Evolutionary conservation across 2,329 filamentous ascomycete genomes (phyloP), one percentile per base, ranked within the genome.

Genomic region (Daldinia sp.): DNA sequence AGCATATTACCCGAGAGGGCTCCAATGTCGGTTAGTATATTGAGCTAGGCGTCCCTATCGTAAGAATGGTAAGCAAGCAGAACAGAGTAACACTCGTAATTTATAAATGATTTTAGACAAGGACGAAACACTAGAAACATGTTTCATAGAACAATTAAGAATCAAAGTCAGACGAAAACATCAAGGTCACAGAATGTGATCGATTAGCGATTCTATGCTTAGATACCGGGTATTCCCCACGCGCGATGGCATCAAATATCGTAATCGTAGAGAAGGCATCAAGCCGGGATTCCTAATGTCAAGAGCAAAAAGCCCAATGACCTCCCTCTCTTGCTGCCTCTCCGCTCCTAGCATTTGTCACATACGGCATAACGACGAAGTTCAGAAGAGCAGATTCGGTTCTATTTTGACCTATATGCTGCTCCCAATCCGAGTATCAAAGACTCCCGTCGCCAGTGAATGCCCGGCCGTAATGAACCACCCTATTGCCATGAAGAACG

Each of bases 401-500:
- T 74, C 67, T 74, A 69, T 74, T 73, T 30, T 67, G 63, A 72
- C 73, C 73, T 73, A 74, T 66, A 55, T 70, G 63, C 65, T 72
- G 70, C 69, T 69, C 70, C 77, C 78, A 79, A 80, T 79, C 73
- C 76, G 80, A 82, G 81, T 79, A 80, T 79, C 78, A 81, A 54
- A 67, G 80, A 82, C 79, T 81, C 80, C 79, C 81, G 67, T 75
- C 72, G 73, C 73, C 73, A 73, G 67, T 69, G 37, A 68, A 72
- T 73, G 62, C 71, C 74, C 73, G 70, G 82, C 82, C 82, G 80
- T 74, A 67, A 79, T 81, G 74, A 80, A 83, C 82, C 82, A 81
- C 74, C 76, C 72, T 82, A 80, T 82, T 82, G 79, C 82, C 80
- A 79, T 78, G 79, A 81, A 78, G 82, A 79, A 74, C 67, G 69